These are phyloP conservation scores for Helotiales sp. DNA, from an alignment of 2,329 filamentous ascomycete species.

Conservation along the genomic window DNA sequence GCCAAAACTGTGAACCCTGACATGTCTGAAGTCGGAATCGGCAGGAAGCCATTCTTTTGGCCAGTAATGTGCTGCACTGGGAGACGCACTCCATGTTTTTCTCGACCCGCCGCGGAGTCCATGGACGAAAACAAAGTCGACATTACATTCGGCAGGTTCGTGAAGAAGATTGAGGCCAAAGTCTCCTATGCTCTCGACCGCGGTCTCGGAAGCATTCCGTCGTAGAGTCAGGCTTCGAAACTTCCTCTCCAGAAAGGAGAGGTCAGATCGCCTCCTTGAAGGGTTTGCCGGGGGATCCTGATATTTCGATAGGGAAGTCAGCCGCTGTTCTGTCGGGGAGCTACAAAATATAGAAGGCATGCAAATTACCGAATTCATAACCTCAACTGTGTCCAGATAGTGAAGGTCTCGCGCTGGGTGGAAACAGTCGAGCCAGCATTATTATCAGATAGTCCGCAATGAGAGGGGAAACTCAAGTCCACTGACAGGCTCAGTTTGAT, in stretches of 20 bases:
- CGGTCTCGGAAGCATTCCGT: background rate
- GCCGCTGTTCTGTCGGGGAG: no score
- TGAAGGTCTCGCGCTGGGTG: background rate
- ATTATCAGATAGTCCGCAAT: background rate
- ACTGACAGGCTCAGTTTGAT: background rate
- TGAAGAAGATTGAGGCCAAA: background rate
- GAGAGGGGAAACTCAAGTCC: background rate
- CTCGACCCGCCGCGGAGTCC: background rate
- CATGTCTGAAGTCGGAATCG: background rate
- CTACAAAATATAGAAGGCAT: no score
- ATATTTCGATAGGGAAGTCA: no score
- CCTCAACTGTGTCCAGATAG: background rate
- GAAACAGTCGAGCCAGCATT: background rate
- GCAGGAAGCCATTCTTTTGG: slow-evolving; percentile 1
- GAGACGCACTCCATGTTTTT: background rate
- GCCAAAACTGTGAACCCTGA: slow-evolving; percentile 1
- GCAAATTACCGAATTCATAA: background rate
- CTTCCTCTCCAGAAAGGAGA: background rate
- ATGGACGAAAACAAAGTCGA: background rate
- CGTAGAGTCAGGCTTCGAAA: background rate
- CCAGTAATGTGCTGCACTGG: background rate
- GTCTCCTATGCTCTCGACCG: background rate
- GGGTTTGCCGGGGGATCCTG: no score
- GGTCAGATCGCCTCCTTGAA: background rate
- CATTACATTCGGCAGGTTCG: background rate